Base-by-base conservation (phyloP, 257 asterid species). In the Ilex asprella region DNA sequence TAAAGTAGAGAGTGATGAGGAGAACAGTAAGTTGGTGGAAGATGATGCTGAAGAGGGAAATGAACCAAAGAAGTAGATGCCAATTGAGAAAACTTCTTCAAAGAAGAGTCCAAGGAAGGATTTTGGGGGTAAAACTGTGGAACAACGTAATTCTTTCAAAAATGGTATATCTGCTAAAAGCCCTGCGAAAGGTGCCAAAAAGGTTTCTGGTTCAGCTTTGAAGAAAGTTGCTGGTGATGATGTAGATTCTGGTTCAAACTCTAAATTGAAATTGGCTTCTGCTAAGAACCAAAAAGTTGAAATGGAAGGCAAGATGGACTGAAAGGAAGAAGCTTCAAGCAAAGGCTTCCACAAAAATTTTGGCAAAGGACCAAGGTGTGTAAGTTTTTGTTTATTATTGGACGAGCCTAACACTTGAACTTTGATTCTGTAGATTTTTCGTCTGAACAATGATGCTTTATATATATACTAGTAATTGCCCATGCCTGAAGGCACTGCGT, bases 1-100 rank as follows among this genome's bases (percentile, higher is more conserved):
- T 65, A 73, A 66, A 67, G 81, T 75, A 54, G 86, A 70, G 47
- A 85, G 84, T 70, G 86, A 80, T 39, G 59, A 71, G 58, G 95
- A 79, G 64, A 76, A 76, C 64, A 75, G 67, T 58, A 63, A 64
- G 58, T 68, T 79, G 7, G 79, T 71, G 65, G 75, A 73, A 51
- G 72, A 58, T 54, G 60, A 32, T 35, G 56, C 63, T 2, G 69
- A 68, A 65, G 86, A 76, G 67, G 70, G 68, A 31, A 84, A 81
- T 61, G 70, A 77, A 67, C 78, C 85, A 58, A 69, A 63, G 64
- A 78, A 82, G 61, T 64, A 31, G 74, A 70, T 30, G 49, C 59
- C 54, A 56, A 65, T 63, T 16, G 82, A 81, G 70, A 78, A 74
- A 66, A 70, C 46, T 69, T 66, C 84, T 60, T 67, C 81, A 7